Evolutionary conservation across 768 basidiomycete species (phyloP).

Genomic region (Calocybe cyanea): DNA sequence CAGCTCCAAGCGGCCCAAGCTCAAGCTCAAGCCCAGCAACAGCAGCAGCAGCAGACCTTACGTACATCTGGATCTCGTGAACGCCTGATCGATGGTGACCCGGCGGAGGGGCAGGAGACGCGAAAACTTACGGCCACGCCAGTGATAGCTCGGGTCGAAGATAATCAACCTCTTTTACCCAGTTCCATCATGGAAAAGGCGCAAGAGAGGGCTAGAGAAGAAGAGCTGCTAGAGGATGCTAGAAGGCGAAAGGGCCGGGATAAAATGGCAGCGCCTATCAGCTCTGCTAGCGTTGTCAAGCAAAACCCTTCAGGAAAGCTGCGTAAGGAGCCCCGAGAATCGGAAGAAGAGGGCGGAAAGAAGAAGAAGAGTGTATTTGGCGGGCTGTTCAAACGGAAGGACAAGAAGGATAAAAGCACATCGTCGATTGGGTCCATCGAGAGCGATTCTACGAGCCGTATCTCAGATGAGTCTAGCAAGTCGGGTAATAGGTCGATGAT

Average conservation of each 20-base stretch:
- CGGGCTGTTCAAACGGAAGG: conserved; percentile 75
- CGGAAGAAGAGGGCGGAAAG: conserved; percentile 39
- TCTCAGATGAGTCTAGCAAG: conserved; percentile 63
- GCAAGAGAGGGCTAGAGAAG: conserved; percentile 41
- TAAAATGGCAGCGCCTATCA: conserved; percentile 44
- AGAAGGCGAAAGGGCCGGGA: conserved; percentile 50
- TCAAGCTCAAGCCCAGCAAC: conserved; percentile 11
- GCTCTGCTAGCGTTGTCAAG: conserved; percentile 33
- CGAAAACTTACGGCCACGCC: conserved; percentile 78
- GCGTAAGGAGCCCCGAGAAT: conserved; percentile 35
- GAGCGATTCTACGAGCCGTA: conserved; percentile 37
- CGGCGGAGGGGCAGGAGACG: conserved; percentile 68
- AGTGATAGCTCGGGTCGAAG: conserved; percentile 59
- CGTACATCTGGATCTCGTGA: conserved; percentile 48
- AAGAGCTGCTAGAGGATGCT: conserved; percentile 34
- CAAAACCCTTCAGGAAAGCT: conserved; percentile 32
- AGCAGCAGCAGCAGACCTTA: conserved; percentile 25
- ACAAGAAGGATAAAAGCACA: conserved; percentile 61
- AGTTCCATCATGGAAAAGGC: conserved; percentile 24
- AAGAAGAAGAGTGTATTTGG: conserved; percentile 75
- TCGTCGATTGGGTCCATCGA: conserved; percentile 49
- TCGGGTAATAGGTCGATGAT: conserved; percentile 42
- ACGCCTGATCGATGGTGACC: conserved; percentile 48
- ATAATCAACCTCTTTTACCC: conserved; percentile 35
- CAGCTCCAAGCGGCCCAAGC: conserved; percentile 23